phyloP scores from a whole-genome alignment of 2,329 filamentous ascomycete genomes.

The Aaosphaeria arxii region DNA sequence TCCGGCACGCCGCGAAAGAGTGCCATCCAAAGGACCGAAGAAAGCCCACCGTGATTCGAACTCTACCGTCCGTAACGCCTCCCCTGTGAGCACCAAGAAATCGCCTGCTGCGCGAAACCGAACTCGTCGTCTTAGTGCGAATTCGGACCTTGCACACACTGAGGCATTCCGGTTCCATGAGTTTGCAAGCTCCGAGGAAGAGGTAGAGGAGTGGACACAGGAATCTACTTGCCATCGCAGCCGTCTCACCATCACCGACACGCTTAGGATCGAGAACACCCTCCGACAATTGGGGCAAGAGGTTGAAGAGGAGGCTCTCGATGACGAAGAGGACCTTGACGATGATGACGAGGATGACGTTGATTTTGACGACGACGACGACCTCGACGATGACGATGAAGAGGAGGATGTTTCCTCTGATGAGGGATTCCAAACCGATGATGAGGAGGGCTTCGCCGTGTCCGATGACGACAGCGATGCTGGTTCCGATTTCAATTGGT shows the following conservation, averaged over 20 bases:
- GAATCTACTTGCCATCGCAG: constrained; percentile 61
- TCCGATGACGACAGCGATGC: constrained; percentile 66
- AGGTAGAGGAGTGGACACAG: constrained; percentile 90
- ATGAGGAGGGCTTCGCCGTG: constrained; percentile 68
- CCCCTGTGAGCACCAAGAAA: constrained; percentile 44
- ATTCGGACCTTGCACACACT: constrained; percentile 49
- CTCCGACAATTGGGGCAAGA: constrained; percentile 85
- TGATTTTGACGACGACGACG: constrained; percentile 46
- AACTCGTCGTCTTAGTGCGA: constrained; percentile 32
- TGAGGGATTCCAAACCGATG: constrained; percentile 78
- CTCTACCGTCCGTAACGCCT: constrained; percentile 49
- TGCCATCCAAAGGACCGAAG: constrained; percentile 26
- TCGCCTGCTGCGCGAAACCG: constrained; percentile 22
- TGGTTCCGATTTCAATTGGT: constrained; percentile 64
- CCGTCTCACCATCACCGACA: constrained; percentile 85
- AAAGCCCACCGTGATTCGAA: constrained; percentile 48
- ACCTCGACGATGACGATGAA: constrained; percentile 42
- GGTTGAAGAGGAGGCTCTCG: constrained; percentile 81
- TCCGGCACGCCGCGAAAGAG: constrained; percentile 15
- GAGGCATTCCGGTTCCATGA: constrained; percentile 73
- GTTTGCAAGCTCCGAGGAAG: constrained; percentile 81
- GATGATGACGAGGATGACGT: constrained; percentile 44
- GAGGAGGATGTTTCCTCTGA: constrained; percentile 44
- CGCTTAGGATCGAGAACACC: constrained; percentile 81
- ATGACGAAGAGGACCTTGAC: constrained; percentile 59